Conservation (phyloP, 2,329 filamentous ascomycete species). For the Thelonectria rubi region DNA sequence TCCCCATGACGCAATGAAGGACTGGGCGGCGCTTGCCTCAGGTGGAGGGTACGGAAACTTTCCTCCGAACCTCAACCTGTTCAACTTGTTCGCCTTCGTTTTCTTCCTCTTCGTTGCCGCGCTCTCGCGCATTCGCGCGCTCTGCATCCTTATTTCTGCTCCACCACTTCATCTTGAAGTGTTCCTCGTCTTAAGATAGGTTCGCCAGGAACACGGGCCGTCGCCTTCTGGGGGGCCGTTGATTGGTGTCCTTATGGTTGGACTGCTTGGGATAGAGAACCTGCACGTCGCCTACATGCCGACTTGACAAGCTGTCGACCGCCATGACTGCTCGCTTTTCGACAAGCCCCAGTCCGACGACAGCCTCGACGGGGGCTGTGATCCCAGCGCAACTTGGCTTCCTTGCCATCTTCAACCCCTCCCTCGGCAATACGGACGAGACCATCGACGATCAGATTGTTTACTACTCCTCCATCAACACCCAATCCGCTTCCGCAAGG, state of each 20-base stretch:
- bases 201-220: slow-evolving; percentile 1
- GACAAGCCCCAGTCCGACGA: slow-evolving; percentile 19
- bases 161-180: neutral
- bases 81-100: neutral
- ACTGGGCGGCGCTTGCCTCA: neutral
- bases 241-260: neutral
- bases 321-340: slow-evolving; percentile 33
- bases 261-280: neutral
- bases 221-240: neutral
- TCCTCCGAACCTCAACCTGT: slow-evolving; percentile 5
- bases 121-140: neutral
- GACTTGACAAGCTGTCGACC: neutral
- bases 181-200: neutral
- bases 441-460: slow-evolving; percentile 83
- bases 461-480: slow-evolving; percentile 80
- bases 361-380: slow-evolving; percentile 36
- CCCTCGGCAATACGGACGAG: slow-evolving; percentile 69
- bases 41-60: neutral
- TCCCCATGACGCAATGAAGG: slow-evolving; percentile 22
- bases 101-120: neutral
- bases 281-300: neutral
- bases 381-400: slow-evolving; percentile 86
- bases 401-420: slow-evolving; percentile 94
- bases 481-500: slow-evolving; percentile 51
- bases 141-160: neutral